A percentile compares a stretch with the other conserved stretches of the same genome.
These are phyloP conservation scores for Sugiyamaella smithiae DNA, from an alignment of 805 yeast genomes.

Conservation along the genomic window DNA sequence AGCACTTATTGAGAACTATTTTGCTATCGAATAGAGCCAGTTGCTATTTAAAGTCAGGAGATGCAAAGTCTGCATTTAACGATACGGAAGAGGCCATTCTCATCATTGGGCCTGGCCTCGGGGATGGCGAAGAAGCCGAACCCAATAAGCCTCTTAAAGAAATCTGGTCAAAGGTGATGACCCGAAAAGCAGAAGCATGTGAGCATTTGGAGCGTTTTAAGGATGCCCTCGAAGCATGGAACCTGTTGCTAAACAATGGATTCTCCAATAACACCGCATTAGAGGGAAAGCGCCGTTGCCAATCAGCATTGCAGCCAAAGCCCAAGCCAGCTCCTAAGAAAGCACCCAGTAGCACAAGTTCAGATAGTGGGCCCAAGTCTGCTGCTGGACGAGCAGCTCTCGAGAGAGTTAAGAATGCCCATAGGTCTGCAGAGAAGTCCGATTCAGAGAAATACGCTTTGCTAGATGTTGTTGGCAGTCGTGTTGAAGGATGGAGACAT, in stretches of 20 bases:
- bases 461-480: conserved; percentile 58
- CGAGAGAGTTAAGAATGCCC: conserved; percentile 48
- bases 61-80: conserved; percentile 51
- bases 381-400: conserved; percentile 45
- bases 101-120: conserved; percentile 38
- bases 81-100: conserved; percentile 49
- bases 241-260: conserved; percentile 63
- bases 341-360: conserved; percentile 22
- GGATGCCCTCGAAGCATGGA: conserved; percentile 62
- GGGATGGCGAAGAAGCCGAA: conserved; percentile 43
- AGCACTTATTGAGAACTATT: conserved; percentile 64
- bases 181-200: conserved; percentile 75
- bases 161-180: conserved; percentile 69
- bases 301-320: conserved; percentile 47
- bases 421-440: conserved; percentile 42
- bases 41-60: conserved; percentile 65
- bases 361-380: conserved; percentile 32
- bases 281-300: conserved; percentile 83
- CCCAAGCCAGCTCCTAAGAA: conserved; percentile 27
- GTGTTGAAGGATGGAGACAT: conserved; percentile 58
- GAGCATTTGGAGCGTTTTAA: conserved; percentile 73
- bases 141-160: conserved; percentile 56
- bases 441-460: conserved; percentile 60
- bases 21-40: conserved; percentile 74
- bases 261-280: conserved; percentile 58